Evolutionary conservation across 2,329 filamentous ascomycete genomes (phyloP).

Genomic region (Scorias spongiosa): DNA sequence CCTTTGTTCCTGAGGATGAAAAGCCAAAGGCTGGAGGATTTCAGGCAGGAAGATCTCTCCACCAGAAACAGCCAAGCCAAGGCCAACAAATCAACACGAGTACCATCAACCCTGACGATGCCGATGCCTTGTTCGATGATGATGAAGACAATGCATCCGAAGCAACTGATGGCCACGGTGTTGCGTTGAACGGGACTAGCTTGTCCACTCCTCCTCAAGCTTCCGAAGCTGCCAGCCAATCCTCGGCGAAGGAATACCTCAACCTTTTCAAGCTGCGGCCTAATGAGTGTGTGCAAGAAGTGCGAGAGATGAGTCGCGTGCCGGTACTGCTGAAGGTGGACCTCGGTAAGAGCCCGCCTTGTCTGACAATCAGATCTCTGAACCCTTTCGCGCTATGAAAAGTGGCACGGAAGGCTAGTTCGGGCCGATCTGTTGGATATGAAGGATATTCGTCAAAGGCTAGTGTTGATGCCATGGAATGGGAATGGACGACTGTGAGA

Average conservation of each 20-base stretch:
- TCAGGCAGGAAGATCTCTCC: slow-evolving; percentile 47
- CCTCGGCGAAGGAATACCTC: slow-evolving; percentile 51
- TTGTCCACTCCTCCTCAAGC: slow-evolving; percentile 69
- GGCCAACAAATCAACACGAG: slow-evolving; percentile 67
- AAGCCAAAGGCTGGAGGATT: slow-evolving; percentile 72
- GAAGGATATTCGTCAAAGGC: no score
- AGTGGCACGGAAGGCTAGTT: neutral
- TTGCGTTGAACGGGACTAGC: slow-evolving; percentile 58
- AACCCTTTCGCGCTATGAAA: slow-evolving; percentile 55
- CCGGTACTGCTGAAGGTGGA: slow-evolving; percentile 98
- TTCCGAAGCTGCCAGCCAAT: slow-evolving; percentile 85
- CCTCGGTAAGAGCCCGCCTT: slow-evolving; percentile 96
- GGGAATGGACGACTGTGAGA: neutral
- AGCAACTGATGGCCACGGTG: slow-evolving; percentile 67
- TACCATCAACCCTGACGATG: slow-evolving; percentile 83
- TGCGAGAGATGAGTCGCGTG: slow-evolving; percentile 92
- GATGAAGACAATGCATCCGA: slow-evolving; percentile 55
- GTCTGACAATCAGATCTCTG: slow-evolving; percentile 67
- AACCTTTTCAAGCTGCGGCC: slow-evolving; percentile 80
- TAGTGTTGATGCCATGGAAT: neutral
- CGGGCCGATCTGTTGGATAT: no score
- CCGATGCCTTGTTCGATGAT: slow-evolving; percentile 90
- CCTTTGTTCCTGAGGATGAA: slow-evolving; percentile 93
- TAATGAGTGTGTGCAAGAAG: slow-evolving; percentile 92
- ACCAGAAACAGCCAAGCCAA: slow-evolving; percentile 80